Conservation (phyloP, 2,329 filamentous ascomycete genomes). For the Neonectria hederae region DNA sequence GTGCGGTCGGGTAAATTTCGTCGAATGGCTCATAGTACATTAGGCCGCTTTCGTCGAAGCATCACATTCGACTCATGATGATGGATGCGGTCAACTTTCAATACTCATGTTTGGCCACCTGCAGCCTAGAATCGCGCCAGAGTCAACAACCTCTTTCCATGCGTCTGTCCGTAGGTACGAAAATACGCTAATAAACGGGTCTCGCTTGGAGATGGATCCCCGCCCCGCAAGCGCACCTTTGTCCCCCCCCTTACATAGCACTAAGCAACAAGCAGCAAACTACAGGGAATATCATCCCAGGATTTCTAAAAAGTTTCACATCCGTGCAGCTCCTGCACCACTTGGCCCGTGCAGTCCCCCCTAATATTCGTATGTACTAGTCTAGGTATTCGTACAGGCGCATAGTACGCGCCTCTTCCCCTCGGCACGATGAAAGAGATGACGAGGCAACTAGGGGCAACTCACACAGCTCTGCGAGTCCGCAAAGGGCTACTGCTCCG, state of each 20-base stretch:
- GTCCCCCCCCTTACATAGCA: not conserved
- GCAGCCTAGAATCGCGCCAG: not conserved
- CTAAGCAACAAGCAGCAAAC: not conserved
- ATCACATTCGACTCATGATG: conserved; percentile 10
- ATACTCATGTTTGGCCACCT: too few relatives aligned
- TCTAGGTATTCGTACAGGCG: not conserved
- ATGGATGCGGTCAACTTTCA: not conserved
- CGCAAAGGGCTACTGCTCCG: too few relatives aligned
- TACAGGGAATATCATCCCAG: not conserved
- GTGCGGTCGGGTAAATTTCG: conserved; percentile 20
- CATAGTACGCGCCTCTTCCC: not conserved
- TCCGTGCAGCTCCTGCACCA: not conserved
- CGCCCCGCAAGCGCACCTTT: conserved; percentile 8
- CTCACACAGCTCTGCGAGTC: too few relatives aligned
- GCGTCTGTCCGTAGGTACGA: conserved; percentile 1
- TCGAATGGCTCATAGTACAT: too few relatives aligned
- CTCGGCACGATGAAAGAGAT: not conserved
- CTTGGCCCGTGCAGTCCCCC: not conserved
- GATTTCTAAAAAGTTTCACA: not conserved
- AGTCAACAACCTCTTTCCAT: not conserved
- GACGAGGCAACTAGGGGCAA: not conserved
- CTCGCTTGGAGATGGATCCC: conserved; percentile 6
- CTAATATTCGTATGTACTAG: too few relatives aligned
- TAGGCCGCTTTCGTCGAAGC: not conserved
- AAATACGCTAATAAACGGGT: not conserved